A percentile compares a stretch with the other conserved stretches of the same genome.
phyloP scores from a whole-genome alignment of 2,329 filamentous ascomycete species.

The Aspergillus aculeatinus region DNA sequence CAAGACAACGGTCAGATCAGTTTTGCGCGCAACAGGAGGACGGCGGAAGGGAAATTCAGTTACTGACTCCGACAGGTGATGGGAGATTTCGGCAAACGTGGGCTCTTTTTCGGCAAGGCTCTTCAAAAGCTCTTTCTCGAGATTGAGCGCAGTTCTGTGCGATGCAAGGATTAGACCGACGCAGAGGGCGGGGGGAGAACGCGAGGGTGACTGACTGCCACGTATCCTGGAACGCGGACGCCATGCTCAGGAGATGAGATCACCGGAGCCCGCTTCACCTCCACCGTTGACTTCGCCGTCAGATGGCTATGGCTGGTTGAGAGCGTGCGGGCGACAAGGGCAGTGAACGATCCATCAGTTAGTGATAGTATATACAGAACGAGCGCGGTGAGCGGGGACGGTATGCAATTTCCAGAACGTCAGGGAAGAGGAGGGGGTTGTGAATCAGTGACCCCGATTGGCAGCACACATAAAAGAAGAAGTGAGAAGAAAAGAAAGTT shows the following conservation, averaged over 20 bases:
- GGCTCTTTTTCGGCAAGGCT: constrained; percentile 52
- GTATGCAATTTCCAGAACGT: not conserved
- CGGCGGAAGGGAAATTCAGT: not conserved
- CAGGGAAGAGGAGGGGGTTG: not conserved
- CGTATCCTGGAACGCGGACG: constrained; percentile 50
- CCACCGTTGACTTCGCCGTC: constrained; percentile 57
- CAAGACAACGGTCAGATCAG: constrained; percentile 8
- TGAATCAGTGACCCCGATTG: not conserved
- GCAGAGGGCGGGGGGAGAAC: not conserved
- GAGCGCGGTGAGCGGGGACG: constrained; percentile 9
- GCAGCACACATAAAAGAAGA: not conserved
- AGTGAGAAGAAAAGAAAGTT: not conserved
- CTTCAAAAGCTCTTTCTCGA: constrained; percentile 51
- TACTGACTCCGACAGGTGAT: constrained; percentile 41
- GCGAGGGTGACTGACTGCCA: constrained; percentile 49
- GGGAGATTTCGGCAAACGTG: constrained; percentile 51
- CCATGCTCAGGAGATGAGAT: constrained; percentile 36
- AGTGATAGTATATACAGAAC: constrained; percentile 21
- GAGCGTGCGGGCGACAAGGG: constrained; percentile 48
- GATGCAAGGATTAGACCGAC: not conserved
- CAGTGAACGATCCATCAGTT: constrained; percentile 56
- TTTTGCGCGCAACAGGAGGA: constrained; percentile 9
- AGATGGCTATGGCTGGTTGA: constrained; percentile 58
- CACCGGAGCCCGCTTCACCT: constrained; percentile 36
- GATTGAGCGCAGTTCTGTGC: constrained; percentile 40